phyloP scores from a whole-genome alignment of 306 rosid genomes.

The Ceratonia siliqua region DNA sequence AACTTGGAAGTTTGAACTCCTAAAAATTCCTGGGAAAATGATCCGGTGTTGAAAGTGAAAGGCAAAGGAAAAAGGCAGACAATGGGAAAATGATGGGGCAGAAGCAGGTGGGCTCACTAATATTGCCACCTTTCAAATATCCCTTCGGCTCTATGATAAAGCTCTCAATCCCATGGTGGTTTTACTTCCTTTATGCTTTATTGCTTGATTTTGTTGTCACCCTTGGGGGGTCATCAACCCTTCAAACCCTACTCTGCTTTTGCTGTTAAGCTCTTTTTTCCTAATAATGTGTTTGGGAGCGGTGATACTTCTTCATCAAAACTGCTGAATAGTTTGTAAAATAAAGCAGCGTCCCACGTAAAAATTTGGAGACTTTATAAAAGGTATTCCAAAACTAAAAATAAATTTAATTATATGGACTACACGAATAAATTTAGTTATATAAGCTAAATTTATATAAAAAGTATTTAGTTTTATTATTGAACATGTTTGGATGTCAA shows the following conservation, averaged over 20 bases:
- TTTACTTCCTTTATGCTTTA: too few species aligned
- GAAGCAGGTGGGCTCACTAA: conserved; percentile 19
- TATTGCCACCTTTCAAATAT: not conserved
- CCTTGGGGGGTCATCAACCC: not conserved
- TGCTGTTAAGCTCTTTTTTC: not conserved
- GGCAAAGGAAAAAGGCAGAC: not conserved
- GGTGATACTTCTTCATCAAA: not conserved
- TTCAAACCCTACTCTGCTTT: not conserved
- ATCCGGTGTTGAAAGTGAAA: conserved; percentile 15
- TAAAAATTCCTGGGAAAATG: conserved; percentile 17
- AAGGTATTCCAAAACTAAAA: too few species aligned
- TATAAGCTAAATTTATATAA: too few species aligned
- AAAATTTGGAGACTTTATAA: too few species aligned
- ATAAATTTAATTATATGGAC: too few species aligned
- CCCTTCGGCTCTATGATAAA: not conserved
- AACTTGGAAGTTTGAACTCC: conserved; percentile 2
- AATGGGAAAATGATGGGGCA: not conserved
- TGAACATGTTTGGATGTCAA: too few species aligned
- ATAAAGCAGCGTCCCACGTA: too few species aligned
- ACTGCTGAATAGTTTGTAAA: too few species aligned
- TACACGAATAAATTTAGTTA: too few species aligned
- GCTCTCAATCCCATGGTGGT: not conserved
- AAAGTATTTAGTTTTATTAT: too few species aligned
- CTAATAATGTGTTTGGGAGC: not conserved
- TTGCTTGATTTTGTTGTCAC: not conserved